Conservation (phyloP, 2,329 filamentous ascomycete species). For the Chrysosporium queenslandicum region DNA sequence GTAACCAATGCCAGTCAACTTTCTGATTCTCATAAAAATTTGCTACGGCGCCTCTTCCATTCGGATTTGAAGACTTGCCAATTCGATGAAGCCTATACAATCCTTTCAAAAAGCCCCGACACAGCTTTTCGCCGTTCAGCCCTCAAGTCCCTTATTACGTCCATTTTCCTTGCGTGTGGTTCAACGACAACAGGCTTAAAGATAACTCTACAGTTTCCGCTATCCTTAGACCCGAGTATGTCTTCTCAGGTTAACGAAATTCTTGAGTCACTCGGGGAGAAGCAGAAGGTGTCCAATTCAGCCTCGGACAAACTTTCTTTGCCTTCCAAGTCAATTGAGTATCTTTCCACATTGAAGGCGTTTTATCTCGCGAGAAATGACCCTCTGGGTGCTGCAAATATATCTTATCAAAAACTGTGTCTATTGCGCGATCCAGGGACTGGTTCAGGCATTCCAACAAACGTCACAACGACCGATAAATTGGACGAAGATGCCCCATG, state of each 20-base stretch:
- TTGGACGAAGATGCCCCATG: conserved; percentile 19
- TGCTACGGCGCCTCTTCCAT: conserved; percentile 75
- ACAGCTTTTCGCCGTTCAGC: conserved; percentile 60
- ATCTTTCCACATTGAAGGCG: conserved; percentile 81
- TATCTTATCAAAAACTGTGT: conserved; percentile 48
- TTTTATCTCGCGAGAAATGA: conserved; percentile 78
- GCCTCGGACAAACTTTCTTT: not conserved
- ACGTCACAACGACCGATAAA: not conserved
- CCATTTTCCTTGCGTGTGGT: conserved; percentile 33
- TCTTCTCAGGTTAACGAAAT: conserved; percentile 69
- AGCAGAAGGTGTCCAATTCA: conserved; percentile 52
- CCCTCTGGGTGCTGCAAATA: conserved; percentile 64
- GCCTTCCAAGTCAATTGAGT: conserved; percentile 48
- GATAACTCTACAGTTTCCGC: conserved; percentile 62
- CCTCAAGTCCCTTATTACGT: conserved; percentile 55
- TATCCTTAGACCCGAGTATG: conserved; percentile 53
- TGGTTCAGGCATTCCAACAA: conserved; percentile 6
- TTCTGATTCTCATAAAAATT: conserved; percentile 50
- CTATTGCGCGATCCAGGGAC: conserved; percentile 37
- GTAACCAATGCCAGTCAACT: conserved; percentile 20
- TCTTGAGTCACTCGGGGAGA: conserved; percentile 60
- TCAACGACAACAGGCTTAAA: conserved; percentile 41
- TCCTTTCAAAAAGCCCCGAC: conserved; percentile 63
- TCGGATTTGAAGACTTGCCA: conserved; percentile 68
- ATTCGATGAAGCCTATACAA: conserved; percentile 73